phyloP scores from a whole-genome alignment of 2,329 filamentous ascomycete species.

The Botrytis porri region DNA sequence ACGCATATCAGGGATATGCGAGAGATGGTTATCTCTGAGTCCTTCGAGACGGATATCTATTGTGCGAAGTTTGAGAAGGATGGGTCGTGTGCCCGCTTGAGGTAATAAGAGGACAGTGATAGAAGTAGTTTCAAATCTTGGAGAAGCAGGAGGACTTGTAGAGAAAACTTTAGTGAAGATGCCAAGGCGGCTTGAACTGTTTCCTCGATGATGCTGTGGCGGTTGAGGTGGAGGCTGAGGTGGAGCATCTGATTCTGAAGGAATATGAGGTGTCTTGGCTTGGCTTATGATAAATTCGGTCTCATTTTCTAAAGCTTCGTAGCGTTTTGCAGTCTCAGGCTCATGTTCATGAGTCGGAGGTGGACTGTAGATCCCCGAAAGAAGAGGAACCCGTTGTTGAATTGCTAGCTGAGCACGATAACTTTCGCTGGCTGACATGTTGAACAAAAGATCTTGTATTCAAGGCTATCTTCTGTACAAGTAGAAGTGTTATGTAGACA shows the following conservation, averaged over 20 bases:
- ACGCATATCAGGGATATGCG: conserved; percentile 19
- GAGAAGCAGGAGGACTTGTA: conserved; percentile 7
- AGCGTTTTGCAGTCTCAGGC: conserved; percentile 9
- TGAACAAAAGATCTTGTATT: neutral
- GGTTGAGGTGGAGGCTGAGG: neutral
- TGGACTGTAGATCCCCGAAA: conserved; percentile 12
- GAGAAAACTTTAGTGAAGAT: conserved; percentile 16
- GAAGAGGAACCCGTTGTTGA: neutral
- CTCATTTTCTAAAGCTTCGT: neutral
- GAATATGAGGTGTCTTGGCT: neutral
- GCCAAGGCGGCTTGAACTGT: neutral
- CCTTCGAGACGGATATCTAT: conserved; percentile 17
- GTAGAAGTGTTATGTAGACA: neutral
- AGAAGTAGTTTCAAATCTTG: conserved; percentile 11
- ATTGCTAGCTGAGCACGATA: neutral
- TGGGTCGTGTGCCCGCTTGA: conserved; percentile 7
- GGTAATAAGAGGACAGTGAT: conserved; percentile 13
- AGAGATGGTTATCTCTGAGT: conserved; percentile 16
- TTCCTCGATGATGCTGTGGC: neutral
- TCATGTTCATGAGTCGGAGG: conserved; percentile 1
- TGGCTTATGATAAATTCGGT: conserved; percentile 13
- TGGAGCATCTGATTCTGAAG: neutral
- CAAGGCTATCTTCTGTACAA: neutral
- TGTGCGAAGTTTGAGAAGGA: conserved; percentile 17
- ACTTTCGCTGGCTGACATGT: neutral